phyloP scores from a whole-genome alignment of 2,329 filamentous ascomycete genomes.

The Tetracladium maxilliforme region DNA sequence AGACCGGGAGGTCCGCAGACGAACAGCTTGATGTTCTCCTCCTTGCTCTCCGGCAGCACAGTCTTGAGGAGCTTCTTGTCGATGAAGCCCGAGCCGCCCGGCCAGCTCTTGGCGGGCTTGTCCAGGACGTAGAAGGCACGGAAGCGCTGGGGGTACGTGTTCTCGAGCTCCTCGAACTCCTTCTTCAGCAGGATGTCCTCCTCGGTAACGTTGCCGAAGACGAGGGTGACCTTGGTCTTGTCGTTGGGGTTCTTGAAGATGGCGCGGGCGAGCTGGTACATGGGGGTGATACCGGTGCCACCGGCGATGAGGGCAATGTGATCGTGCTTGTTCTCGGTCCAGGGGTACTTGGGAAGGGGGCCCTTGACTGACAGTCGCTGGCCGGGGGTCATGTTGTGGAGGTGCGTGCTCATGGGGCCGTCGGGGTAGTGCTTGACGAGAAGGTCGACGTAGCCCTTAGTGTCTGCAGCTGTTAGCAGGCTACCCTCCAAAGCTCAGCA shows the following conservation, averaged over 20 bases:
- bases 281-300: constrained; percentile 91
- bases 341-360: constrained; percentile 85
- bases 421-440: constrained; percentile 83
- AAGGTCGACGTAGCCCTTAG: constrained; percentile 71
- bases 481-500: constrained; percentile 2
- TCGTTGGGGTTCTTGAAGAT: constrained; percentile 96
- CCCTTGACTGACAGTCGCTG: constrained; percentile 87
- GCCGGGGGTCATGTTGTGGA: constrained; percentile 71
- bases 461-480: constrained; percentile 30
- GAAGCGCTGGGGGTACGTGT: constrained; percentile 91
- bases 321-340: constrained; percentile 82
- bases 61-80: constrained; percentile 89
- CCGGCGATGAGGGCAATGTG: constrained; percentile 84
- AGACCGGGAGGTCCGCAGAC: constrained; percentile 85
- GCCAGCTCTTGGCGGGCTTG: constrained; percentile 67
- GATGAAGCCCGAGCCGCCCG: constrained; percentile 64
- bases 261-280: constrained; percentile 84
- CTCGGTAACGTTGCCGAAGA: constrained; percentile 83
- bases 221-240: constrained; percentile 92
- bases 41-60: constrained; percentile 83
- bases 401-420: constrained; percentile 81
- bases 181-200: constrained; percentile 83
- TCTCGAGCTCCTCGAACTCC: constrained; percentile 77
- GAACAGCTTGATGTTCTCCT: constrained; percentile 88
- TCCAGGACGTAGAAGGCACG: constrained; percentile 88